A percentile compares a stretch with the other conserved stretches of the same genome.
Conservation (phyloP, 352 stramenopile species). For the Pythium vanterpoolii region DNA sequence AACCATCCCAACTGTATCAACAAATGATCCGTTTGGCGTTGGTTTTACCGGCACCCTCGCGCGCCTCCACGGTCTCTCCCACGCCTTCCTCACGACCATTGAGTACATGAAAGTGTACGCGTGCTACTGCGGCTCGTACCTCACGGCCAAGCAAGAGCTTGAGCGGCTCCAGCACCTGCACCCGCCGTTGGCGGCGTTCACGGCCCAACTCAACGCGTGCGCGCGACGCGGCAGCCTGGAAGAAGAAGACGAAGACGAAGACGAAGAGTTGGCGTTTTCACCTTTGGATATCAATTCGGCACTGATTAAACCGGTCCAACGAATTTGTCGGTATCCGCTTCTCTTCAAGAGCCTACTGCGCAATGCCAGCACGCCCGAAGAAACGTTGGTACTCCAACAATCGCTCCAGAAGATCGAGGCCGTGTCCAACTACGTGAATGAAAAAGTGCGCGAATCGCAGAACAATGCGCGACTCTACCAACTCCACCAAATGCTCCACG, state of each 20-base stretch:
- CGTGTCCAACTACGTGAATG: constrained; percentile 58
- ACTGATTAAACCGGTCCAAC: constrained; percentile 72
- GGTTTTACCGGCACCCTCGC: constrained; percentile 22
- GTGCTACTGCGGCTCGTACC: constrained; percentile 56
- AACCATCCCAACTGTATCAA: neutral
- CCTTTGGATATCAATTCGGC: constrained; percentile 47
- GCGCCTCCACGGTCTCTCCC: constrained; percentile 17
- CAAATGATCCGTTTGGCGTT: constrained; percentile 20
- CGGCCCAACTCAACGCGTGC: constrained; percentile 23
- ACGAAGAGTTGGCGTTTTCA: constrained; percentile 2
- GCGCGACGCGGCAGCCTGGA: constrained; percentile 14
- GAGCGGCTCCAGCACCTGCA: constrained; percentile 31
- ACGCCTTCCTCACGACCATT: constrained; percentile 40
- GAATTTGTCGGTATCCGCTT: constrained; percentile 66
- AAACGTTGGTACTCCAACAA: constrained; percentile 31
- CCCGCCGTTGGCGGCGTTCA: constrained; percentile 23
- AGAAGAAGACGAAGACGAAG: constrained; percentile 2
- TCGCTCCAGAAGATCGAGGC: constrained; percentile 41
- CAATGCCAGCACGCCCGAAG: constrained; percentile 29
- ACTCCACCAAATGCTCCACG: constrained; percentile 41
- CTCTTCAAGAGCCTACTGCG: constrained; percentile 47
- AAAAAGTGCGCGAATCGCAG: constrained; percentile 56
- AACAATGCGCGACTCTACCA: constrained; percentile 52
- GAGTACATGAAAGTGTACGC: constrained; percentile 75
- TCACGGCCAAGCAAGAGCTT: constrained; percentile 45